Conservation (phyloP, 129 eudicot species). For the Centrapalus pauciflorus region DNA sequence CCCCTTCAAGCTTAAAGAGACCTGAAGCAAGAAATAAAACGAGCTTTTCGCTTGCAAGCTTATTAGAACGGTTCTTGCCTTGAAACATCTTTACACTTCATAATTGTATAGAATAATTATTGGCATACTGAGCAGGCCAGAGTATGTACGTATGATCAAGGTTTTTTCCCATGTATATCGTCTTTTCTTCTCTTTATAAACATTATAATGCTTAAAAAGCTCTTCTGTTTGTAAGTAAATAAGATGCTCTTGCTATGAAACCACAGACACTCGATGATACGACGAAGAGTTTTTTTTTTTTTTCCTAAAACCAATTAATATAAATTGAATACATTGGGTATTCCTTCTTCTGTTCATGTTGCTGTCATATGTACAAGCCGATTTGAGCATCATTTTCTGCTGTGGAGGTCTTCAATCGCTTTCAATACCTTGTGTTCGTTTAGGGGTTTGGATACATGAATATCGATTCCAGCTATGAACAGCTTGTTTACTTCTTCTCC, state of each 20-base stretch:
- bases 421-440: neutral
- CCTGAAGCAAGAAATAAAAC: slow-evolving; percentile 54
- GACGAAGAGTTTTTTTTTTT: neutral
- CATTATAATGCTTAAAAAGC: neutral
- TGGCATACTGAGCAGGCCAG: slow-evolving; percentile 23
- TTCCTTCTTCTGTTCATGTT: too few species aligned
- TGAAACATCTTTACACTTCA: slow-evolving; percentile 19
- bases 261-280: too few species aligned
- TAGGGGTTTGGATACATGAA: slow-evolving; percentile 30
- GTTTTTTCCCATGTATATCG: slow-evolving; percentile 1
- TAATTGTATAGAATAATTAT: slow-evolving; percentile 27
- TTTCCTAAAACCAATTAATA: neutral
- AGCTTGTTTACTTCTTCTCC: slow-evolving; percentile 2
- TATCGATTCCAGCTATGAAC: neutral
- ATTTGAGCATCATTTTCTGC: neutral
- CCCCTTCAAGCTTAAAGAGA: slow-evolving; percentile 32
- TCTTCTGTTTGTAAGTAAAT: slow-evolving; percentile 5
- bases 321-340: too few species aligned
- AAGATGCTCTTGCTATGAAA: too few species aligned
- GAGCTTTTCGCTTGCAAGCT: slow-evolving; percentile 71
- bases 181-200: slow-evolving; percentile 5
- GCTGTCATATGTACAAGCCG: too few species aligned
- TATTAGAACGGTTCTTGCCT: slow-evolving; percentile 52
- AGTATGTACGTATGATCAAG: too few species aligned
- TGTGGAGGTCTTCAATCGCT: slow-evolving; percentile 4